Evolutionary conservation across 2,329 filamentous ascomycete species (phyloP).

Genomic region (Didymella pinodella): DNA sequence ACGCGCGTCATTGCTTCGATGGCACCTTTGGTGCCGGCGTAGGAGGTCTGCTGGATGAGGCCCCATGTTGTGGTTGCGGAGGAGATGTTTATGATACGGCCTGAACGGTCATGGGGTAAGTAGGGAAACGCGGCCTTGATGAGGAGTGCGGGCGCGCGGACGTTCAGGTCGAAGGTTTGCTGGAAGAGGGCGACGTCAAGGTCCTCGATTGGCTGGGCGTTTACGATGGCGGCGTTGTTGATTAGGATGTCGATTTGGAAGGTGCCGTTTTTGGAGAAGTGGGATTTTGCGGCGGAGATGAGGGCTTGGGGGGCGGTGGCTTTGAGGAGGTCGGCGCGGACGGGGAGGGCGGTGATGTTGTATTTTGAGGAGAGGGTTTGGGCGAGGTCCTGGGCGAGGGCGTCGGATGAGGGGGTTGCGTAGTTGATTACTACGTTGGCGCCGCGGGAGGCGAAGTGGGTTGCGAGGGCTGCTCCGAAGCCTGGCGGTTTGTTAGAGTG

Average conservation of each 20-base stretch:
- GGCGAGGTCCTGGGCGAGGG: constrained; percentile 60
- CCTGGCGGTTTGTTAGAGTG: constrained; percentile 55
- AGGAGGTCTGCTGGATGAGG: constrained; percentile 64
- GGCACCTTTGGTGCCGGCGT: constrained; percentile 69
- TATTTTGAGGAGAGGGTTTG: constrained; percentile 61
- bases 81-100: constrained; percentile 66
- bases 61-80: constrained; percentile 63
- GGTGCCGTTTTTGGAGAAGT: constrained; percentile 58
- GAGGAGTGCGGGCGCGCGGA: constrained; percentile 63
- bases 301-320: constrained; percentile 65
- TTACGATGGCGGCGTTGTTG: constrained; percentile 66
- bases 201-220: constrained; percentile 26
- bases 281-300: constrained; percentile 62
- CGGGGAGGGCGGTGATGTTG: constrained; percentile 64
- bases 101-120: constrained; percentile 70
- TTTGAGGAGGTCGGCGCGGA: constrained; percentile 73
- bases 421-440: constrained; percentile 72
- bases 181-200: constrained; percentile 3
- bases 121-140: constrained; percentile 73
- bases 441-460: constrained; percentile 73
- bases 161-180: constrained; percentile 27
- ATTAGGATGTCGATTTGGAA: constrained; percentile 80
- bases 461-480: constrained; percentile 71
- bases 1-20: constrained; percentile 69
- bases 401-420: constrained; percentile 65